phyloP scores from a whole-genome alignment of 441 rosid genomes.

The Adansonia madagascariensis region DNA sequence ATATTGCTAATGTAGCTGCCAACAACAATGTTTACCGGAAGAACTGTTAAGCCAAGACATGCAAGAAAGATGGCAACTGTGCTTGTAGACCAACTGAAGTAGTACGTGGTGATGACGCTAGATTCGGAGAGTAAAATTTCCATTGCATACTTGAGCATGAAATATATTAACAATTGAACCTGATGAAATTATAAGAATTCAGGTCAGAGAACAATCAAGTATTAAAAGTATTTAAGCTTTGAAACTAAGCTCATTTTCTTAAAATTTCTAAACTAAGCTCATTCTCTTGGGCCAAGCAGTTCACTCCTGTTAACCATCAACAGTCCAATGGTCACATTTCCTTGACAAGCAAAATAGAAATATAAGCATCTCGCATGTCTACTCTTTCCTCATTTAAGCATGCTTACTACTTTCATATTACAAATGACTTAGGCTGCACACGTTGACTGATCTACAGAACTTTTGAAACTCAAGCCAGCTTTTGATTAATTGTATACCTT shows the following conservation, averaged over 20 bases:
- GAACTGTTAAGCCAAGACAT: constrained; percentile 88
- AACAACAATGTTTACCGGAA: constrained; percentile 84
- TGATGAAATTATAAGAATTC: constrained; percentile 40
- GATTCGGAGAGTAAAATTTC: constrained; percentile 94
- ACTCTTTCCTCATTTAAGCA: not conserved
- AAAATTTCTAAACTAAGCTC: constrained; percentile 1
- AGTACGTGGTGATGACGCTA: constrained; percentile 84
- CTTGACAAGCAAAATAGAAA: not conserved
- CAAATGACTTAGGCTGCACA: not conserved
- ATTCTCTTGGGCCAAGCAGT: not conserved
- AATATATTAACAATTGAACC: constrained; percentile 96
- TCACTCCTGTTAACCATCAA: not conserved
- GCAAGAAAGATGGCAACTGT: constrained; percentile 87
- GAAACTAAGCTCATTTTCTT: not conserved
- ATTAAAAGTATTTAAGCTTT: not conserved
- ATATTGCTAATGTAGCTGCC: constrained; percentile 97
- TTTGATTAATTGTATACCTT: constrained; percentile 60
- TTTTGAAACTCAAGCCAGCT: not conserved
- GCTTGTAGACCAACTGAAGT: constrained; percentile 85
- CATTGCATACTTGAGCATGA: constrained; percentile 97
- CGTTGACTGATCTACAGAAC: not conserved
- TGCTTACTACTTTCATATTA: not conserved
- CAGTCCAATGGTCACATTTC: not conserved
- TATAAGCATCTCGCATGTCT: not conserved
- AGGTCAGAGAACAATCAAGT: not conserved